Evolutionary conservation across 129 eudicot genomes (phyloP), one percentile per base, ranked within the genome.

Genomic region (Flaveria linearis): DNA sequence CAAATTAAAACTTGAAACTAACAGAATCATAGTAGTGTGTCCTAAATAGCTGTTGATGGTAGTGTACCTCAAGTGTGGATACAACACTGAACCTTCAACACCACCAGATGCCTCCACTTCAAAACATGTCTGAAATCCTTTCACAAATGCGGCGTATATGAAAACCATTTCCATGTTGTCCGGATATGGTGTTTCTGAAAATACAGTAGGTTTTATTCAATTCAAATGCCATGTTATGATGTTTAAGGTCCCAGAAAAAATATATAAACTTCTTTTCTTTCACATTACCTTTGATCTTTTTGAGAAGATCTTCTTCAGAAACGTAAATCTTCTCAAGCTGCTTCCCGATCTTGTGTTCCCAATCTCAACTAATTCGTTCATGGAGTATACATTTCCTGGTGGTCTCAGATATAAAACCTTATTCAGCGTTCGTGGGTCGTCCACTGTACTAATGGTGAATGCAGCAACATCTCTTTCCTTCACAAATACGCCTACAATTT

Each of bases 391-490:
- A 64, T 93, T 93, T 12, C 96, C 97, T 6, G 85, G 88, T 52
- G 98, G 98, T 79, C 97, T 85, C 73, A 93, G 46, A 73, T 93
- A 85, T 18, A 93, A 52, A 4, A 74, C 82, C 80, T 90, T 93
- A 61, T 90, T 88, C 47, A 93, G 70, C 22, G 93, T 88, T 7
- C 90, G 87, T 65, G 90, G 96, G 86, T 93, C 98, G 41, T 91
- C 97, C 49, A 93, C 87, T 11, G 97, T 75, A 70, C 84, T 84
- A 15, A 93, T 90, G 36, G 98, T 88, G 76, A 84, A 93, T 74
- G 87, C 81, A 56, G 97, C 98, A 57, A 93, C 96, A 73, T 93
- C 98, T 46, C 75, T 72, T 84, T 87, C 91, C 78, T 89, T 88
- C 83, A 90, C 76, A 82, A 90, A 93, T 16, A 93, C 91, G 16